Conservation (phyloP, 257 asterid species). For the Nicotiana sylvestris region DNA sequence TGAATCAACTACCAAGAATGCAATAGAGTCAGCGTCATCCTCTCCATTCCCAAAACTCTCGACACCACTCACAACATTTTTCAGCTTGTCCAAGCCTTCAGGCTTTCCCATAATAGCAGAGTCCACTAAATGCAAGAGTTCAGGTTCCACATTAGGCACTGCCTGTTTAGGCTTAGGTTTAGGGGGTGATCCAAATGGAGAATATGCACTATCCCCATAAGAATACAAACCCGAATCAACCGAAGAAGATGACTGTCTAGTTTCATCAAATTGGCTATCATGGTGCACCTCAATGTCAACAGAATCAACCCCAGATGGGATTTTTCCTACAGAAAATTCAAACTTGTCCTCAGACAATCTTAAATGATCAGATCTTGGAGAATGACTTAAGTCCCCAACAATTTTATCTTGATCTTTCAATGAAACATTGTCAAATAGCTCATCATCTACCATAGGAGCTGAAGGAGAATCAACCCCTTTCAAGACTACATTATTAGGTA, state of each 20-base stretch:
- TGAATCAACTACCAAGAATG: conserved; percentile 85
- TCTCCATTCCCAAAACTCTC: conserved; percentile 70
- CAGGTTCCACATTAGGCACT: conserved; percentile 77
- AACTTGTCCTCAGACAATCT: conserved; percentile 55
- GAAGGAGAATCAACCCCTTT: conserved; percentile 38
- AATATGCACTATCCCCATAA: conserved; percentile 45
- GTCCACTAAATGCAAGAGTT: conserved; percentile 96
- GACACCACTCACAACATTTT: conserved; percentile 78
- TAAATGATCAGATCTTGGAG: conserved; percentile 37
- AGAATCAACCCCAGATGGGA: conserved; percentile 41
- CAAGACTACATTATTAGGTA: conserved; percentile 30
- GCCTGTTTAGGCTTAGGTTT: conserved; percentile 57
- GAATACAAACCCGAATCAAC: conserved; percentile 56
- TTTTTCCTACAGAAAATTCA: conserved; percentile 48
- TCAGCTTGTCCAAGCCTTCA: conserved; percentile 82
- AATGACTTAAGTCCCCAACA: conserved; percentile 30
- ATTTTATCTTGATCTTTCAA: conserved; percentile 62
- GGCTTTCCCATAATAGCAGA: conserved; percentile 99
- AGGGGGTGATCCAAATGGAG: conserved; percentile 67
- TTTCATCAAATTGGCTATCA: conserved; percentile 36
- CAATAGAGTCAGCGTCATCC: conserved; percentile 60
- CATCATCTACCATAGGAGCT: conserved; percentile 43
- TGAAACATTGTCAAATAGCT: conserved; percentile 63
- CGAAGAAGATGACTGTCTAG: conserved; percentile 46
- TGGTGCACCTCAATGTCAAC: conserved; percentile 37